Percentiles rank a stretch among this genome's conserved stretches.
Conservation (phyloP, 176 grass and related monocot genomes). For the Thinopyrum elongatum region DNA sequence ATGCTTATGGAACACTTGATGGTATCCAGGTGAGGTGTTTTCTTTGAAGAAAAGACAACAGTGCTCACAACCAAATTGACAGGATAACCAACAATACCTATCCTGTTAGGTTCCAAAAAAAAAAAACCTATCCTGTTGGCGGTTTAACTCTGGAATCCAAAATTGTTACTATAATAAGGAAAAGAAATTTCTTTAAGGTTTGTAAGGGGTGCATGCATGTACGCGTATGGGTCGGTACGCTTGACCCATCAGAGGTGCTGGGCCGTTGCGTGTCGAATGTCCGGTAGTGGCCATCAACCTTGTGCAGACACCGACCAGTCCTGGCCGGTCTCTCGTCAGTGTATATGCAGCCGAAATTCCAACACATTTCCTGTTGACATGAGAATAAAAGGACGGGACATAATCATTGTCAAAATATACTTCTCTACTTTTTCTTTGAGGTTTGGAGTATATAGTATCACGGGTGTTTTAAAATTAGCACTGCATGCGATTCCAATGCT, state of each 20-base stretch:
- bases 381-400: background rate
- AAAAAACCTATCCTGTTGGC: background rate
- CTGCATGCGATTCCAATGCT: background rate
- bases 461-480: background rate
- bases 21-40: background rate
- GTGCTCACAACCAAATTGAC: slow-evolving; percentile 16
- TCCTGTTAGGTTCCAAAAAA: too few relatives aligned
- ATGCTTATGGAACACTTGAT: background rate
- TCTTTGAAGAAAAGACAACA: slow-evolving; percentile 10
- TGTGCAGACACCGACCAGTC: background rate
- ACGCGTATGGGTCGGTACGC: slow-evolving; percentile 3
- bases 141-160: background rate
- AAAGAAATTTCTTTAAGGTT: background rate
- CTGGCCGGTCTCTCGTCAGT: background rate
- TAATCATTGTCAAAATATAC: background rate
- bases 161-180: background rate
- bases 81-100: slow-evolving; percentile 17
- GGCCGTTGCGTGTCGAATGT: background rate
- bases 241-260: slow-evolving; percentile 19
- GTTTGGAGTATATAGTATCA: background rate
- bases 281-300: background rate
- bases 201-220: background rate
- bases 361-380: background rate
- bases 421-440: background rate
- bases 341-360: background rate